These are phyloP conservation scores for Cordyceps tenuipes DNA, from an alignment of 2,329 filamentous ascomycete species.

Conservation along the genomic window DNA sequence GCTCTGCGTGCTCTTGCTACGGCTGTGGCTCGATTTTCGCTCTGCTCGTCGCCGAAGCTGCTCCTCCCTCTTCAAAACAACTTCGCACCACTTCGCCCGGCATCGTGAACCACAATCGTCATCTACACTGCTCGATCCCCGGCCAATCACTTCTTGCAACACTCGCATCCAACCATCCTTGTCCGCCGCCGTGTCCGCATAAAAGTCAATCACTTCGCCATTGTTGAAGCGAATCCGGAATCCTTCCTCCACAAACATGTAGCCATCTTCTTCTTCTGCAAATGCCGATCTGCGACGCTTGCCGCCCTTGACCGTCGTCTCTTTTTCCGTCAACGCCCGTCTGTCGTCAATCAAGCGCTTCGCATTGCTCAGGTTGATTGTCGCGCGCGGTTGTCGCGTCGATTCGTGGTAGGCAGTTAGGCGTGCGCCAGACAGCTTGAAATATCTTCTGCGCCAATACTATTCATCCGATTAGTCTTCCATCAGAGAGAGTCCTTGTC, in stretches of 20 bases:
- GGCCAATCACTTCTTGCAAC: conserved; percentile 61
- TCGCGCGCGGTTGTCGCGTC: conserved; percentile 88
- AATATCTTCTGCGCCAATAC: conserved; percentile 98
- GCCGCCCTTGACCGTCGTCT: conserved; percentile 67
- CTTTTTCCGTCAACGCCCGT: conserved; percentile 71
- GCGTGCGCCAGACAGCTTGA: conserved; percentile 85
- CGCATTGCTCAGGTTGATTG: conserved; percentile 92
- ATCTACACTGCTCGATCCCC: conserved; percentile 40
- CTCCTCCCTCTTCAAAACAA: conserved; percentile 57
- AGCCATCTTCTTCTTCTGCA: conserved; percentile 95
- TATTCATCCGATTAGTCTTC: conserved; percentile 32
- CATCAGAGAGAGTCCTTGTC: conserved; percentile 23
- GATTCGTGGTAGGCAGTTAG: conserved; percentile 94
- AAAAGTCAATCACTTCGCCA: conserved; percentile 97
- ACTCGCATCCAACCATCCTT: conserved; percentile 96
- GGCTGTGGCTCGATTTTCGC: conserved; percentile 38
- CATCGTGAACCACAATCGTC: conserved; percentile 34
- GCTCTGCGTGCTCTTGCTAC: conserved; percentile 42
- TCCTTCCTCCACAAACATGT: conserved; percentile 98
- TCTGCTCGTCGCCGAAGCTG: conserved; percentile 47
- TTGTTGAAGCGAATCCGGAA: conserved; percentile 99
- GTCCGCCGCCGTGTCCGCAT: conserved; percentile 77
- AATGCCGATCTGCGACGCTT: conserved; percentile 88
- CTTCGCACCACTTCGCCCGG: conserved; percentile 57
- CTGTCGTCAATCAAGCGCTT: conserved; percentile 91